Evolutionary conservation across 2,329 filamentous ascomycete genomes (phyloP).

Genomic region (Colletotrichum tofieldiae): DNA sequence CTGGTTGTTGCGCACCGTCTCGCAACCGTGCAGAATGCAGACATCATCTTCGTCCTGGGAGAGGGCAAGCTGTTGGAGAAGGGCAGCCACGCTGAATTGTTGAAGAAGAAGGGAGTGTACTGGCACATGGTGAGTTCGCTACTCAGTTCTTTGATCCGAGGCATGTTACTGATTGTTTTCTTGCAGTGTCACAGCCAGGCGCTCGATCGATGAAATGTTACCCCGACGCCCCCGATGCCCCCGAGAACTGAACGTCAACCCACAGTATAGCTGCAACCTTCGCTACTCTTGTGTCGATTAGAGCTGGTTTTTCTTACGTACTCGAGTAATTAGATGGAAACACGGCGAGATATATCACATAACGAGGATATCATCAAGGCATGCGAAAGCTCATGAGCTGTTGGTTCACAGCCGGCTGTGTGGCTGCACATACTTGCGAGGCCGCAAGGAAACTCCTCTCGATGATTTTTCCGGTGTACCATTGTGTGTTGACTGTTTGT

Average conservation of each 20-base stretch:
- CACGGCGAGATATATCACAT: too few relatives aligned
- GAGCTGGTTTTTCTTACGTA: not conserved
- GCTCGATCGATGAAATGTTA: constrained; percentile 61
- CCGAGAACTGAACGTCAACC: not conserved
- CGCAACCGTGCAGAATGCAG: constrained; percentile 83
- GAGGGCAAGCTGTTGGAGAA: constrained; percentile 72
- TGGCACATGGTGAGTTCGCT: constrained; percentile 69
- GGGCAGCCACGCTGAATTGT: constrained; percentile 67
- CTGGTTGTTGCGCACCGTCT: constrained; percentile 85
- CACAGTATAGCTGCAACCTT: not conserved
- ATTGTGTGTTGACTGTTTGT: not conserved
- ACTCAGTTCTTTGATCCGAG: not conserved
- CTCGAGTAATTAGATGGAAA: not conserved
- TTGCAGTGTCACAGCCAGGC: constrained; percentile 72
- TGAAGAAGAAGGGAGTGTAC: constrained; percentile 68
- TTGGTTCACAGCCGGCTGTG: not conserved
- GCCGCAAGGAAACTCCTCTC: not conserved
- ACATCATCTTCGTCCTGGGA: constrained; percentile 85
- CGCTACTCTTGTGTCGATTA: not conserved
- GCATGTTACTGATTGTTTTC: constrained; percentile 45
- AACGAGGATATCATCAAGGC: not conserved
- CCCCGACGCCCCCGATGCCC: not conserved
- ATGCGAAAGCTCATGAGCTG: not conserved
- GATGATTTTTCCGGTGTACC: not conserved
- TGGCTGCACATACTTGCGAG: not conserved